Conservation (phyloP, 805 yeast species). For the Ogataea pini region DNA sequence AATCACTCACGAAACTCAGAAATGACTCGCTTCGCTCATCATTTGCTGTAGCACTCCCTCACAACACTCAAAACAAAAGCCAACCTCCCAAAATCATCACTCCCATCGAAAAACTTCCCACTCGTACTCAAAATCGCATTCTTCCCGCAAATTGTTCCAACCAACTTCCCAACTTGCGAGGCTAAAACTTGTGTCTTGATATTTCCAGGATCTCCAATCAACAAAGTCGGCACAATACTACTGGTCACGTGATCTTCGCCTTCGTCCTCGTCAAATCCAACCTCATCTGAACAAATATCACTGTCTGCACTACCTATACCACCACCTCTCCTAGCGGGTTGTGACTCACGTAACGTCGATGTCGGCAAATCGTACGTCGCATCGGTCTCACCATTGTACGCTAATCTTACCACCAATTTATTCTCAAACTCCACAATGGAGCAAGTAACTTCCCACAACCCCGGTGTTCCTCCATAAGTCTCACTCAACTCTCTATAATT, state of each 20-base stretch:
- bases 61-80: constrained; percentile 40
- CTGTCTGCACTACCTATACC: constrained; percentile 8
- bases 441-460: constrained; percentile 21
- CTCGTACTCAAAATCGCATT: constrained; percentile 47
- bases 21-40: too few species aligned
- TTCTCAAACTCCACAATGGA: constrained; percentile 37
- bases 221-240: constrained; percentile 28
- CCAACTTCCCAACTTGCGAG: constrained; percentile 48
- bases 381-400: constrained; percentile 48
- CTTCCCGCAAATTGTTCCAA: constrained; percentile 38
- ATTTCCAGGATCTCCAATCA: constrained; percentile 48
- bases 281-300: constrained; percentile 16
- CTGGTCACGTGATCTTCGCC: constrained; percentile 11
- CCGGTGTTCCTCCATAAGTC: background rate
- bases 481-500: constrained; percentile 15
- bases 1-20: too few species aligned
- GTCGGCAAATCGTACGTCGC: constrained; percentile 47
- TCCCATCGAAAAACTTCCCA: constrained; percentile 43
- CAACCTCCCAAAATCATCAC: constrained; percentile 42
- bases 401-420: constrained; percentile 42
- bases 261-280: constrained; percentile 21
- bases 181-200: constrained; percentile 48
- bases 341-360: constrained; percentile 19
- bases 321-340: constrained; percentile 12
- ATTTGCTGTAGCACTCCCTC: constrained; percentile 2